These are phyloP conservation scores for Eremochloa ophiuroides DNA, from an alignment of 176 grass and related monocot species.

Conservation along the genomic window DNA sequence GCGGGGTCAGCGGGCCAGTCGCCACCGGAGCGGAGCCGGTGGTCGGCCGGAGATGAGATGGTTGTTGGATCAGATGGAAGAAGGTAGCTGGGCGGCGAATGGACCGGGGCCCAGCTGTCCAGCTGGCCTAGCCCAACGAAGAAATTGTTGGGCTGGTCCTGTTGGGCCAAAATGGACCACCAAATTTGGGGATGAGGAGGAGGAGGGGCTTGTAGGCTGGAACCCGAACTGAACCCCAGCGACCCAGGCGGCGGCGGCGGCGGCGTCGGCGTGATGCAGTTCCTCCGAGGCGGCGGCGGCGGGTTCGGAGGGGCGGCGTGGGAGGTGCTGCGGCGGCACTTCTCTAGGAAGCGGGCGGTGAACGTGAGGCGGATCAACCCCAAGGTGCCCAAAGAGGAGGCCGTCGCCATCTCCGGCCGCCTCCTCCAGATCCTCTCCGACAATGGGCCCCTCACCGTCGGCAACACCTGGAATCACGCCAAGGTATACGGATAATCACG, in stretches of 20 bases:
- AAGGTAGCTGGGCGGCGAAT: no score
- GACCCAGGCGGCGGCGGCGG: not conserved
- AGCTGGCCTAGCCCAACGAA: not conserved
- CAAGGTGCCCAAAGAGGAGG: conserved; percentile 83
- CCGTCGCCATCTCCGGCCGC: conserved; percentile 60
- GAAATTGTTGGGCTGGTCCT: not conserved
- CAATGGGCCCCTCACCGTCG: conserved; percentile 68
- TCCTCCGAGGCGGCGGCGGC: conserved; percentile 33
- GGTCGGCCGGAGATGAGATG: not conserved
- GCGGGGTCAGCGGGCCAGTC: not conserved
- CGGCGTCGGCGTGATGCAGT: conserved; percentile 49
- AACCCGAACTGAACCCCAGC: conserved; percentile 3
- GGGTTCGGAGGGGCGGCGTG: conserved; percentile 25
- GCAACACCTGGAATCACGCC: conserved; percentile 72
- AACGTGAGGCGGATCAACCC: conserved; percentile 72
- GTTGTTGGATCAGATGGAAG: not conserved
- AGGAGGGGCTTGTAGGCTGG: not conserved
- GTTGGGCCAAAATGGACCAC: not conserved
- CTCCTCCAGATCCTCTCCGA: conserved; percentile 76
- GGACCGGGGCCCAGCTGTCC: no score
- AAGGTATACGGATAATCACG: conserved; percentile 36
- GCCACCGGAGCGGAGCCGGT: conserved; percentile 12
- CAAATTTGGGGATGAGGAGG: not conserved
- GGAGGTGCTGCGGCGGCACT: conserved; percentile 44
- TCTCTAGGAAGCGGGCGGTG: conserved; percentile 60